Evolutionary conservation across 1,139 yeast species (phyloP).

Genomic region (Saccharomyces hybrid): DNA sequence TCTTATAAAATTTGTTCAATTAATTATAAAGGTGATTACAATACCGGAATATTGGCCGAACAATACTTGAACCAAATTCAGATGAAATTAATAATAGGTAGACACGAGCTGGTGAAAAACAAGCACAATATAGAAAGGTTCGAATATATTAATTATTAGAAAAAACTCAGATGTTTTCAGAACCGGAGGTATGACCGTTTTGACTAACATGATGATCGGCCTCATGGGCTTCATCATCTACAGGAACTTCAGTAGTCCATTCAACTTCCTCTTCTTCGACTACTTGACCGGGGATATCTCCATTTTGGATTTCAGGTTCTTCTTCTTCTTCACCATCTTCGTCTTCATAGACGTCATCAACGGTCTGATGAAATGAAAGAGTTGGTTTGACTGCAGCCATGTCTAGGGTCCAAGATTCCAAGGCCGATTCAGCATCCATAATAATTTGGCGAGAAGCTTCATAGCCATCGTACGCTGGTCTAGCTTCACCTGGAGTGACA

Average conservation of each 20-base stretch:
- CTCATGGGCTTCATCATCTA: not conserved
- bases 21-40: not conserved
- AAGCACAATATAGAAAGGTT: not conserved
- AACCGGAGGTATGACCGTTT: not conserved
- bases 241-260: not conserved
- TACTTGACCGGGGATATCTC: constrained; percentile 2
- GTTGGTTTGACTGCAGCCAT: constrained; percentile 76
- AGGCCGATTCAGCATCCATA: constrained; percentile 76
- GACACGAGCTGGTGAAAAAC: not conserved
- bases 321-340: constrained; percentile 44
- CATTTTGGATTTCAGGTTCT: constrained; percentile 10
- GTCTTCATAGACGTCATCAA: constrained; percentile 55
- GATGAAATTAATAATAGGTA: constrained; percentile 1
- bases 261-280: constrained; percentile 6
- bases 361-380: constrained; percentile 66
- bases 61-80: not conserved
- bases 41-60: not conserved
- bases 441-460: constrained; percentile 83
- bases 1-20: not conserved
- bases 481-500: constrained; percentile 86
- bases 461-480: constrained; percentile 83
- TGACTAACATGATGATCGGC: not conserved
- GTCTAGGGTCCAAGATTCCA: constrained; percentile 79
- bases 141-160: constrained; percentile 1
- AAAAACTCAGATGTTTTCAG: not conserved